Evolutionary conservation across 306 rosid species (phyloP), one percentile per base, ranked within the genome.

Genomic region (Oemleria cerasiformis): DNA sequence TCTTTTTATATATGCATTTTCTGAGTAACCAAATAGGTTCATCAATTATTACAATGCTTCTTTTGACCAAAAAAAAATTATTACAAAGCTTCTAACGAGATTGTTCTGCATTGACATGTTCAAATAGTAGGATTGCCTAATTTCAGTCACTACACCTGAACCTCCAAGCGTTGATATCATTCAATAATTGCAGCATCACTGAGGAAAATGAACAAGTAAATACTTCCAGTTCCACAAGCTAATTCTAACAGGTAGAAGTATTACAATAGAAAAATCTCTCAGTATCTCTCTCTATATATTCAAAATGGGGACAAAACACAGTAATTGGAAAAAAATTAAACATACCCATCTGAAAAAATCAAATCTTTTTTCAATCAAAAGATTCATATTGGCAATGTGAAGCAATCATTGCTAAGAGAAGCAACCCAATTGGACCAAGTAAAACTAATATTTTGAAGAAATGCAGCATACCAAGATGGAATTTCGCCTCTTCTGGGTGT

Each of bases 391-490:
- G 42, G 41, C 19, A 58, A 25, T 58, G 25, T 34, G 17, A 25
- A 61, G 9, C 21, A 4, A 10, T 9, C 36, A 11, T 38, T 5
- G 7, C 36, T 12, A 42, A 42, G 34, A 64, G 30, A 40, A 30
- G 25, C 36, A 53, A 45, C 15, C 25, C 39, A 44, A 68, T 6
- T 43, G 42, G 59, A 67, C 15, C 36, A 63, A 25, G 0, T 20
- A 57, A 25, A 25, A 19, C n/a, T n/a, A 0, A 67, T 25, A 69
- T 10, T 25, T n/a, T 23, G 25, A 6, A 30, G 75, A 74, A 76
- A 79, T 8, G 44, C 48, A 82, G 73, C 75, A 50, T 84, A 77
- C 98, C 93, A 78, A 73, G 76, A 87, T 87, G 63, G 81, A 90
- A 71, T 45, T 71, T 8, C 65, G 83, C 65, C 70, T 63, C 40